Conservation (phyloP, 2,329 filamentous ascomycete species). For the Amauroascus verrucosus region DNA sequence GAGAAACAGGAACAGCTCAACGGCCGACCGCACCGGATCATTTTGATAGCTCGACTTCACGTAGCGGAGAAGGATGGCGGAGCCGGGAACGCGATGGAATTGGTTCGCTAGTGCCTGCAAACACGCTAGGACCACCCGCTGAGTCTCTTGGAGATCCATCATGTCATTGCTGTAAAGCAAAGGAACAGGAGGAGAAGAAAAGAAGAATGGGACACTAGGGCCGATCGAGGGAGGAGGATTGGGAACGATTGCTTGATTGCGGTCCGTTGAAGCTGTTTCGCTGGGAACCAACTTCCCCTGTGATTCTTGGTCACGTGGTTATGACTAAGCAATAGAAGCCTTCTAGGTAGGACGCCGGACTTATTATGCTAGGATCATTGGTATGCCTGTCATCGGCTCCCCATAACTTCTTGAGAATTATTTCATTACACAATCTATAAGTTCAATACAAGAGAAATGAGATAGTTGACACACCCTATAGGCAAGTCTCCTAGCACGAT, state of each 20-base stretch:
- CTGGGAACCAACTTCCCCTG: conserved; percentile 1
- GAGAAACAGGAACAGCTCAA: conserved; percentile 85
- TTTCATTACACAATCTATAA: neutral
- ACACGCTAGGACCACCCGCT: conserved; percentile 44
- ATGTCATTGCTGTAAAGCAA: conserved; percentile 17
- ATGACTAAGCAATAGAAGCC: too few relatives aligned
- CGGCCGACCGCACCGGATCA: conserved; percentile 83
- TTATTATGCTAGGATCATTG: too few relatives aligned
- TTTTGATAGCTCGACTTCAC: conserved; percentile 97
- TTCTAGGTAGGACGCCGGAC: too few relatives aligned
- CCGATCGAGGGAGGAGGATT: neutral
- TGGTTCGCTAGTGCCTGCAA: conserved; percentile 48
- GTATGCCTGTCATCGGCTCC: too few relatives aligned
- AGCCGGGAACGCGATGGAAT: conserved; percentile 88
- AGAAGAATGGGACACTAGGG: neutral
- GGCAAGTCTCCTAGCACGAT: neutral
- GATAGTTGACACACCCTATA: neutral
- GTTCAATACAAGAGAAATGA: neutral
- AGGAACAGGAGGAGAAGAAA: neutral
- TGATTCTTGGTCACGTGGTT: neutral
- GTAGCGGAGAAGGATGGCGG: conserved; percentile 86
- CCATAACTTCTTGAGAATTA: neutral
- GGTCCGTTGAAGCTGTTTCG: neutral
- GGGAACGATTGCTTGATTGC: neutral
- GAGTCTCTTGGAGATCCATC: conserved; percentile 50